Evolutionary conservation across 768 basidiomycete species (phyloP).

Genomic region (Calocybe cyanea): DNA sequence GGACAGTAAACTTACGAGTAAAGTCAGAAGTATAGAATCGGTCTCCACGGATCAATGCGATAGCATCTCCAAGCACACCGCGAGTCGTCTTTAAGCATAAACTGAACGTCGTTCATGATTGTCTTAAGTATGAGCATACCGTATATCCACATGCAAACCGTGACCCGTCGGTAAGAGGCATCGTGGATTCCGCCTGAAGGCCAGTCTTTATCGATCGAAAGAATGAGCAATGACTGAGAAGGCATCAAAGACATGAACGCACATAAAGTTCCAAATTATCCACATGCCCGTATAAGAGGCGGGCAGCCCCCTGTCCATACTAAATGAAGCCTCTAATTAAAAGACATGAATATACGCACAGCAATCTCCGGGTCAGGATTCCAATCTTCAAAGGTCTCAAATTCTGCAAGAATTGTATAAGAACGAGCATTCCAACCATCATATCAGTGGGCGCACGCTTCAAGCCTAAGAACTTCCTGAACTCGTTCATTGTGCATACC

Average conservation of each 20-base stretch:
- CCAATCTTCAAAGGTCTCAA: slow-evolving; percentile 48
- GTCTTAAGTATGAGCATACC: slow-evolving; percentile 6
- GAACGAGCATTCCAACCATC: background rate
- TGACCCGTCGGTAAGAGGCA: slow-evolving; percentile 23
- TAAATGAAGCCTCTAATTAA: background rate
- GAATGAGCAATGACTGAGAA: too few relatives aligned
- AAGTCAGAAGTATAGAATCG: slow-evolving; percentile 49
- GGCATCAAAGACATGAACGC: background rate
- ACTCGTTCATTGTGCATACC: slow-evolving; percentile 52
- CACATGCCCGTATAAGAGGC: slow-evolving; percentile 25
- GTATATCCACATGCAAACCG: slow-evolving; percentile 27
- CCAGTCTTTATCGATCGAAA: too few relatives aligned
- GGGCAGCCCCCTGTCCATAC: slow-evolving; percentile 15
- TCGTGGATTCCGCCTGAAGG: slow-evolving; percentile 25
- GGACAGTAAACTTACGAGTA: slow-evolving; percentile 31
- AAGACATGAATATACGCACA: slow-evolving; percentile 19
- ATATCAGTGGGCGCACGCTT: slow-evolving; percentile 26
- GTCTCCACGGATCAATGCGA: slow-evolving; percentile 48
- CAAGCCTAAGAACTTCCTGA: slow-evolving; percentile 43
- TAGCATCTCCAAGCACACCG: slow-evolving; percentile 50
- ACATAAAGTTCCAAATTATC: slow-evolving; percentile 30
- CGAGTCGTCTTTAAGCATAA: slow-evolving; percentile 32
- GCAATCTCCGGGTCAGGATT: slow-evolving; percentile 40
- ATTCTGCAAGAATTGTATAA: slow-evolving; percentile 22
- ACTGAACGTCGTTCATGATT: background rate